Base-by-base conservation (phyloP, 768 basidiomycete species). In the Ramaria rubella region DNA sequence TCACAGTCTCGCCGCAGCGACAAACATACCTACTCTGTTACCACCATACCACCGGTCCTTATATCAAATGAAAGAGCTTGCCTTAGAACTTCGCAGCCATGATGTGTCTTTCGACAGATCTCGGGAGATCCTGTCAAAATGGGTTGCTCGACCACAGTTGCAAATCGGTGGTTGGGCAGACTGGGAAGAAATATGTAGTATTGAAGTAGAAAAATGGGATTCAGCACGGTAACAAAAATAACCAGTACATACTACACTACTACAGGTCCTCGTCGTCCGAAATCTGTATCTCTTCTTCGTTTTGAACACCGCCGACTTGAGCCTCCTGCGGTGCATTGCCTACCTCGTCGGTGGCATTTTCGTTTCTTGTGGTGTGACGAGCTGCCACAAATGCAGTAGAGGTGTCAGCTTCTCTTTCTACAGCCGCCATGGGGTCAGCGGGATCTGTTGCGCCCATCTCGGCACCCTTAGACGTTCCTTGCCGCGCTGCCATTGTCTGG, bases 251-350 rank as follows among this genome's bases (percentile, higher is more conserved):
- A 60, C 49, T 60, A 54, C 49, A 44, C 24, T 52, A 40, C 69
- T 75, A 80, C 68, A 77, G 65, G 65, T 86, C 85, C 62, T 90
- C 87, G 51, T 92, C 90, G 65, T 91, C 88, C 48, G 86, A 87
- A 63, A 93, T 91, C 59, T 86, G 88, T 58, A 94, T 94, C 72
- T 94, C 91, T 57, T 93, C 91, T 42, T 72, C 81, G 65, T 94
- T 93, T 57, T 67, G 66, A 51, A 62, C 66, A 42, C 65, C 69
- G 24, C 71, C 60, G 33, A 70, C 73, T n/a, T 66, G 63, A 14
- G 60, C 57, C 29, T 52, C 65, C 7, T 65, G 68, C 17, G 63
- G 66, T 24, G 68, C 67, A 42, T 65, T 76, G 57, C 77, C 79
- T 26, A 72, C 68, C 12, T 68, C 65, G 46, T 68, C 67, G 14